A percentile compares a stretch with the other conserved stretches of the same genome.
phyloP scores from a whole-genome alignment of 1,284 basidiomycete species.

The Leccinum ponderosum region DNA sequence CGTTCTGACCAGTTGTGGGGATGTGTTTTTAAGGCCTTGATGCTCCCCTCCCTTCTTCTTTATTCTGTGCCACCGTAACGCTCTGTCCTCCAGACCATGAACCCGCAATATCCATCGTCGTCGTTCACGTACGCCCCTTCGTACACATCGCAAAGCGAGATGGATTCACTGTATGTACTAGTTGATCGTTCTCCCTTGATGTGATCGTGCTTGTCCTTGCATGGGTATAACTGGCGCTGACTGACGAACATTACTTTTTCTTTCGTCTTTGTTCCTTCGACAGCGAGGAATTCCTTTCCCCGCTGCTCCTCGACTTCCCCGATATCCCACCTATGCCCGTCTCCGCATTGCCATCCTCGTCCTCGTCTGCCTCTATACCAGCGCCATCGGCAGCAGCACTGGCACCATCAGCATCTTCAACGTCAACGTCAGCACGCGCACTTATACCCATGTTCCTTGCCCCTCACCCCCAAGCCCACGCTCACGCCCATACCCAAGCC shows the following conservation, averaged over 20 bases:
- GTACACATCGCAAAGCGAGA: neutral
- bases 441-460: neutral
- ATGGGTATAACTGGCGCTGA: neutral
- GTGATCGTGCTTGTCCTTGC: neutral
- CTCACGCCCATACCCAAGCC: neutral
- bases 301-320: constrained; percentile 4
- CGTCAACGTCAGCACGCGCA: neutral
- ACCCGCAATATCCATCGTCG: neutral
- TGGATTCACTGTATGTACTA: constrained; percentile 15
- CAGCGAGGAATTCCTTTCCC: constrained; percentile 22
- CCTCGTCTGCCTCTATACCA: neutral
- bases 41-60: neutral
- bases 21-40: constrained; percentile 10
- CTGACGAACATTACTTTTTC: neutral
- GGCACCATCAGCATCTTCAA: neutral
- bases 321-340: neutral
- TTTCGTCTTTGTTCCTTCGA: neutral
- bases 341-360: neutral
- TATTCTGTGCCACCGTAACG: neutral
- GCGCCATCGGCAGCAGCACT: neutral
- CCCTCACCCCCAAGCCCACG: neutral
- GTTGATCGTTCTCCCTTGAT: neutral
- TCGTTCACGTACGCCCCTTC: neutral
- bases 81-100: neutral
- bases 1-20: neutral